phyloP scores from a whole-genome alignment of 2,329 filamentous ascomycete species.

The Gnomoniopsis smithogilvyi region DNA sequence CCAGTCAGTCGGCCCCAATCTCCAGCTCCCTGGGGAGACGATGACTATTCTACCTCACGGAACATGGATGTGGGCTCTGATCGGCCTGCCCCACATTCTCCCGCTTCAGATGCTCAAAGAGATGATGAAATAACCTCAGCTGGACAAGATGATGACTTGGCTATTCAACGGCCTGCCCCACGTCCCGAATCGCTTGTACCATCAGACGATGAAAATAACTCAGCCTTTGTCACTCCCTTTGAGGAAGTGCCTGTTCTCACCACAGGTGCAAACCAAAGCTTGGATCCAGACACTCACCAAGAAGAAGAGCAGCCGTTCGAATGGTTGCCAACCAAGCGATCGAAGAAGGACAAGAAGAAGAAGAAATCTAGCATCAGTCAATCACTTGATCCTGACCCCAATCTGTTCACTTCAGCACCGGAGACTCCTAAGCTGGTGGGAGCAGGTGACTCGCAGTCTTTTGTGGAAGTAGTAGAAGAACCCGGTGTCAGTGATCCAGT shows the following conservation, averaged over 20 bases:
- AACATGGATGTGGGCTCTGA: not conserved
- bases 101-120: not conserved
- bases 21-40: not conserved
- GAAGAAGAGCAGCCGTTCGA: not conserved
- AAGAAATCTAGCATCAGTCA: slow-evolving; percentile 14
- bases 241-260: not conserved
- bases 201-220: not conserved
- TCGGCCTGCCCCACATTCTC: not conserved
- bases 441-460: not conserved
- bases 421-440: slow-evolving; percentile 5
- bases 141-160: not conserved
- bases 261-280: not conserved
- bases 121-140: not conserved
- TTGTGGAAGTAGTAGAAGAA: not conserved
- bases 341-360: slow-evolving; percentile 17
- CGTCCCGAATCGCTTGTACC: not conserved
- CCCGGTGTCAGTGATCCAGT: not conserved
- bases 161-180: not conserved
- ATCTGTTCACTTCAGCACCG: slow-evolving; percentile 1
- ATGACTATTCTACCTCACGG: not conserved
- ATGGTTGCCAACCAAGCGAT: not conserved
- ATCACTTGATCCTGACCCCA: slow-evolving; percentile 8
- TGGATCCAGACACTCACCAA: not conserved
- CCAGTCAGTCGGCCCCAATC: not conserved
- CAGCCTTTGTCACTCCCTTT: slow-evolving; percentile 6